Evolutionary conservation across 176 grass and related monocot species (phyloP), one percentile per base, ranked within the genome.

Genomic region (Zoysia pacifica): DNA sequence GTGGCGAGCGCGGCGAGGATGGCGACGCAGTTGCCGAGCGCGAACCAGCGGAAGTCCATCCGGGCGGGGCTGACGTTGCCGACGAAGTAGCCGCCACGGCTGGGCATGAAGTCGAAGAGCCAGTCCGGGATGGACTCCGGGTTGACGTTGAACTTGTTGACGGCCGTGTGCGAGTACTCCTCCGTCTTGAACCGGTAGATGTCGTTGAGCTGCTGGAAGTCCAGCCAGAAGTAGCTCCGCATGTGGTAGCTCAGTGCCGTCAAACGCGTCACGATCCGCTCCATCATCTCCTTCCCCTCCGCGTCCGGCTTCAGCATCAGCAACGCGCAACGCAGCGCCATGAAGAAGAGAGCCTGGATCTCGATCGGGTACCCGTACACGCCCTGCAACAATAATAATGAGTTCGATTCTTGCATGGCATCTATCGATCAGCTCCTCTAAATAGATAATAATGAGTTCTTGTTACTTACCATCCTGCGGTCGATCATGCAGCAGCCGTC

Each of bases 41-140:
- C 91, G 86, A 97, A 97, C 94, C 94, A 97, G 0, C 94, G 89
- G 85, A 97, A 97, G 81, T 97, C 94, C 94, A 97, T 97, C 78
- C 91, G 72, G 4, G 94, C 94, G 0, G 91, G 94, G 86, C 94
- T 97, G 77, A 97, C 94, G 81, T 97, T 97, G 44, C 94, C 94
- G 50, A 97, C 88, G 82, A 97, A 97, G 69, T 97, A 97, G 0
- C 94, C 94, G 48, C 94, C 94, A 13, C 85, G 86, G 44, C 16
- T 79, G 36, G 94, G 94, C 94, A 97, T 97, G 83, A 97, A 97
- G 81, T 97, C 94, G 43, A 97, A 82, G 46, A 97, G 61, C 94
- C 94, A 97, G 78, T 97, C 91, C 59, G 94, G 94, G 87, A 97
- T 94, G 74, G 94, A 97, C 70, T 97, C 94, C 54, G 94, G 94